A percentile compares a stretch with the other conserved stretches of the same genome.
These are phyloP conservation scores for Hymenotorrendiella dingleyae DNA, from an alignment of 2,329 filamentous ascomycete species.

Conservation along the genomic window DNA sequence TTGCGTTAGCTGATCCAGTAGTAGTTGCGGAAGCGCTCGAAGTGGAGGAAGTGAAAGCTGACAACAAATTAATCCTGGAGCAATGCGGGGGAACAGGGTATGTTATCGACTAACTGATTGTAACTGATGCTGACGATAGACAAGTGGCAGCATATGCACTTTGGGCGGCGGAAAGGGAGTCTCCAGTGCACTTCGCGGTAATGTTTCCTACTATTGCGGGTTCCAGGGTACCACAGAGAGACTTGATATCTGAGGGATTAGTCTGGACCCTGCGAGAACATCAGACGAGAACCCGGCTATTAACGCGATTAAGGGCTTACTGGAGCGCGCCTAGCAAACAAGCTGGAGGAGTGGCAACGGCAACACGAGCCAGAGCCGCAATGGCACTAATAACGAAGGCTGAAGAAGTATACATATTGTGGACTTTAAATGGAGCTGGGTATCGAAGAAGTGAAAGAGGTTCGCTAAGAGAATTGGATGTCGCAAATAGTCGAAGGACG, in stretches of 20 bases:
- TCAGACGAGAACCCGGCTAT: background rate
- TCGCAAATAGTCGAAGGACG: constrained; percentile 15
- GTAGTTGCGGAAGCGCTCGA: constrained; percentile 11
- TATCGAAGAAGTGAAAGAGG: constrained; percentile 5
- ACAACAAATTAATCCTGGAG: background rate
- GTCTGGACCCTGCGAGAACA: constrained; percentile 4
- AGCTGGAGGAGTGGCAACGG: constrained; percentile 23
- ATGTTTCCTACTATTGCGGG: constrained; percentile 10
- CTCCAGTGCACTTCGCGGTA: constrained; percentile 7
- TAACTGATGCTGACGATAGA: constrained; percentile 4
- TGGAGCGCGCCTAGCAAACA: constrained; percentile 23
- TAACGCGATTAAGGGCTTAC: background rate
- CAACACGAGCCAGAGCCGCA: constrained; percentile 15
- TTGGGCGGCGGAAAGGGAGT: background rate
- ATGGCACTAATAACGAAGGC: constrained; percentile 19
- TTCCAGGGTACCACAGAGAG: constrained; percentile 7
- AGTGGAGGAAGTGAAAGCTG: constrained; percentile 14
- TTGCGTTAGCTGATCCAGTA: constrained; percentile 2
- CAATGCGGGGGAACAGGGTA: background rate
- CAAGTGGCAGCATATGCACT: constrained; percentile 10
- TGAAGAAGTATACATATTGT: constrained; percentile 21
- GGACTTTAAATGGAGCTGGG: constrained; percentile 7
- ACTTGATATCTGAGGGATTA: constrained; percentile 10
- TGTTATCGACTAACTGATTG: constrained; percentile 13
- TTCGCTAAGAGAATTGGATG: constrained; percentile 2